Conservation (phyloP, 257 asterid genomes). For the Euphrasia confusa region DNA sequence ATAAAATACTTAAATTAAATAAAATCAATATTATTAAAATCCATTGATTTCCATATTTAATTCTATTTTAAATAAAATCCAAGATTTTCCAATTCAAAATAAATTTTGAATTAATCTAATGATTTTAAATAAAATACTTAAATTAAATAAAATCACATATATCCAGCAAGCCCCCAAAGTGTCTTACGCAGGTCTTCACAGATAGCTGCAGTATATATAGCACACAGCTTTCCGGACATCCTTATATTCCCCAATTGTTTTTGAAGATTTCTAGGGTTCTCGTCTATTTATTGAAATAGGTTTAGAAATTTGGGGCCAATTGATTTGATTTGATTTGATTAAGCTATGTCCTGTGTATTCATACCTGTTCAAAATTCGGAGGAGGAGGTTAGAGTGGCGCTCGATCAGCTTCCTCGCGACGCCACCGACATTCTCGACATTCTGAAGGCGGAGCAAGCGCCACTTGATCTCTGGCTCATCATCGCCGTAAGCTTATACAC, state of each 20-base stretch:
- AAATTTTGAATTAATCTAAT: too few relatives aligned
- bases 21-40: too few relatives aligned
- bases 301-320: constrained; percentile 8
- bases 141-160: too few relatives aligned
- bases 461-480: constrained; percentile 94
- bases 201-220: too few relatives aligned
- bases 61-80: too few relatives aligned
- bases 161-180: not conserved
- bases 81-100: too few relatives aligned
- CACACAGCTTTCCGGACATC: not conserved
- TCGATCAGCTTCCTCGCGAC: constrained; percentile 96
- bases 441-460: constrained; percentile 99
- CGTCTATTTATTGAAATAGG: not conserved
- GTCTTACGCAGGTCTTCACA: not conserved
- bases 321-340: constrained; percentile 6
- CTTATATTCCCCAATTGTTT: not conserved
- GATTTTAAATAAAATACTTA: too few relatives aligned
- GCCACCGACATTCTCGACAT: constrained; percentile 96
- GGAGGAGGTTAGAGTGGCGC: constrained; percentile 91
- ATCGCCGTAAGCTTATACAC: constrained; percentile 56
- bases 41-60: too few relatives aligned
- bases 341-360: constrained; percentile 62
- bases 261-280: constrained; percentile 1
- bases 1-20: too few relatives aligned
- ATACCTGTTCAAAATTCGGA: constrained; percentile 96